Evolutionary conservation across 345 rosid genomes (phyloP), one percentile per base, ranked within the genome.

Genomic region (Cardamine resedifolia): DNA sequence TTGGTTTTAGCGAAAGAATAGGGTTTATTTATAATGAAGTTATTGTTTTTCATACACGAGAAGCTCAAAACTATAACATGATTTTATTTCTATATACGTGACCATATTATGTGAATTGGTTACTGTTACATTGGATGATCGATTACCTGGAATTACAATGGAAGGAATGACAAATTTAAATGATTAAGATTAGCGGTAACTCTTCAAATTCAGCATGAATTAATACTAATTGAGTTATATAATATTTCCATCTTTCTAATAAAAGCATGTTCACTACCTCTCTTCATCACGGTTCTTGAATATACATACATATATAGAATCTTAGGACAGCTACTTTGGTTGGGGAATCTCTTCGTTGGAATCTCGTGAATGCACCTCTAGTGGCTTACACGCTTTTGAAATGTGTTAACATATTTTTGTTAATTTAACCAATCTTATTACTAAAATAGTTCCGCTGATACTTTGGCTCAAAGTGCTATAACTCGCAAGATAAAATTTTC

Each of bases 321-420:
- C 88, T 72, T 70, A 62, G 82, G 88, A 71, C 86, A 86, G 84
- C 83, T 62, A 71, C 48, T 73, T 39, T 80, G 65, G 23, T 15
- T 58, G 45, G 82, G 76, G 85, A 70, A 64, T 63, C 68, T 75
- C 66, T 48, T 60, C 49, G 63, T 66, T 58, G 70, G 70, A 55
- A 76, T 69, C 71, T 79, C 67, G 57, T 75, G 73, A 69, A 76
- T 66, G 66, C 31, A 30, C 26, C 24, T 55, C 30, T 65, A 75
- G 79, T 81, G 85, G 79, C 79, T 74, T 56, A 69, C 88, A 76
- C 62, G 76, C 68, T 74, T 68, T 48, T 50, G 11, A 30, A 10
- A 39, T 30, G n/a, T 7, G 39, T 4, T 11, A 31, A 16, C 73
- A 41, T 59, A 26, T 21, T 21, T 66, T 33, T 74, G 20, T 28